Percentiles rank a stretch among this genome's conserved stretches.
These are phyloP conservation scores for Mycosphaerella sp. DNA, from an alignment of 2,329 filamentous ascomycete genomes.

Conservation along the genomic window DNA sequence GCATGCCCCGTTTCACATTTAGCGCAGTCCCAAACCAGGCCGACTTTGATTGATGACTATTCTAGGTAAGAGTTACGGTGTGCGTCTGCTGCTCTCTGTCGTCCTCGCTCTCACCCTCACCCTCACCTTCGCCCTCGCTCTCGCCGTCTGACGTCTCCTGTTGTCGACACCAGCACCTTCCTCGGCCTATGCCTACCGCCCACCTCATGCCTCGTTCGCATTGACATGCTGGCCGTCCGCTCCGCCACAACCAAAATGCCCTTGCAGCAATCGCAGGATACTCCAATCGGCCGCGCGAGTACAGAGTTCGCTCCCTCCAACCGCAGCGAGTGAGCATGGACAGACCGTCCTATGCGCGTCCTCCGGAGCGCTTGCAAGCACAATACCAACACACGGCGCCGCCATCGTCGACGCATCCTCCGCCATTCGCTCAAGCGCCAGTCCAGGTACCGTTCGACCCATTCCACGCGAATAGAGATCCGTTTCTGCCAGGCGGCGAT, in stretches of 20 bases:
- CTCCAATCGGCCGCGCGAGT: constrained; percentile 8
- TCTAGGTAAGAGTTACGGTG: too few relatives aligned
- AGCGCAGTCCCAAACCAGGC: too few relatives aligned
- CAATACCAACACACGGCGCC: constrained; percentile 26
- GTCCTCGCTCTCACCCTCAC: too few relatives aligned
- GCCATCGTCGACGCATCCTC: constrained; percentile 32
- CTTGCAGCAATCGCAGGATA: neutral
- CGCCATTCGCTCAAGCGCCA: constrained; percentile 34
- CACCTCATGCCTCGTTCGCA: neutral
- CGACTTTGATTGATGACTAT: too few relatives aligned
- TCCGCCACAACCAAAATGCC: neutral
- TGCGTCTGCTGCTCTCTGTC: too few relatives aligned
- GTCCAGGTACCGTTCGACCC: constrained; percentile 45
- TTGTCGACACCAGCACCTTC: too few relatives aligned
- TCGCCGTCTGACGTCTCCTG: too few relatives aligned
- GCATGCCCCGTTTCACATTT: too few relatives aligned
- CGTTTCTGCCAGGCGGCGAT: constrained; percentile 39
- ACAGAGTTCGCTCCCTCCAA: neutral
- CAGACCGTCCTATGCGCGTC: constrained; percentile 33
- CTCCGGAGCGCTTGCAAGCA: constrained; percentile 37
- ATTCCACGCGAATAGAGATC: constrained; percentile 41
- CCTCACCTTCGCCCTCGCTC: too few relatives aligned
- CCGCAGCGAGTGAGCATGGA: constrained; percentile 18
- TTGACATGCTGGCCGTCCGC: neutral
- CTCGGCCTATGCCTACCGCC: too few relatives aligned